Percentiles rank a stretch among this genome's conserved stretches.
Evolutionary conservation across 306 rosid genomes (phyloP).

Genomic region (Quercus wislizeni): DNA sequence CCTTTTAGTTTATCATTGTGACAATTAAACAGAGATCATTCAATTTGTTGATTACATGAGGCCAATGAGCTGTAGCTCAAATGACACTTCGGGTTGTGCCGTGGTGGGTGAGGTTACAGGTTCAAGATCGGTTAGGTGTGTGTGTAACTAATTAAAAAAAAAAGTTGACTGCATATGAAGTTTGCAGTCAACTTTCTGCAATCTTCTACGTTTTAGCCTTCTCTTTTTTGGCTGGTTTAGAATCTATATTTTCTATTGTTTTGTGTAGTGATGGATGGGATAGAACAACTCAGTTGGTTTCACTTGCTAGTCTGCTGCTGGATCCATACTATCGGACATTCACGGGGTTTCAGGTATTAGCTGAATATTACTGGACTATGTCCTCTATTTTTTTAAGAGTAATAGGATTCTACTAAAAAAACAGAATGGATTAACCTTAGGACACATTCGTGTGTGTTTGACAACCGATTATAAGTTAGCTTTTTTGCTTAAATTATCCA

Average conservation of each 20-base stretch:
- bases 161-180: background rate
- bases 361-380: constrained; percentile 19
- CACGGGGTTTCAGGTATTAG: constrained; percentile 83
- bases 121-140: too few species aligned
- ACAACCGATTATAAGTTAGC: too few species aligned
- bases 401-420: background rate
- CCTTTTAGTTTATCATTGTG: constrained; percentile 16
- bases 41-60: too few species aligned
- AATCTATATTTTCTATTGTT: constrained; percentile 13
- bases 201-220: background rate
- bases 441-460: background rate
- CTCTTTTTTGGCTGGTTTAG: constrained; percentile 11
- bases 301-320: constrained; percentile 89
- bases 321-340: constrained; percentile 95
- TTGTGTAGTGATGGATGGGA: constrained; percentile 95
- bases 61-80: too few species aligned
- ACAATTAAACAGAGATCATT: constrained; percentile 4
- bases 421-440: background rate
- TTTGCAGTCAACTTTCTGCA: background rate
- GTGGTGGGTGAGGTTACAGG: too few species aligned
- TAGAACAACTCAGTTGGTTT: constrained; percentile 89
- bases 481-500: too few species aligned
- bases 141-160: too few species aligned
- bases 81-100: too few species aligned
- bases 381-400: background rate